These are phyloP conservation scores for Raffaelea ambrosiae DNA, from an alignment of 2,329 filamentous ascomycete species.

Conservation along the genomic window DNA sequence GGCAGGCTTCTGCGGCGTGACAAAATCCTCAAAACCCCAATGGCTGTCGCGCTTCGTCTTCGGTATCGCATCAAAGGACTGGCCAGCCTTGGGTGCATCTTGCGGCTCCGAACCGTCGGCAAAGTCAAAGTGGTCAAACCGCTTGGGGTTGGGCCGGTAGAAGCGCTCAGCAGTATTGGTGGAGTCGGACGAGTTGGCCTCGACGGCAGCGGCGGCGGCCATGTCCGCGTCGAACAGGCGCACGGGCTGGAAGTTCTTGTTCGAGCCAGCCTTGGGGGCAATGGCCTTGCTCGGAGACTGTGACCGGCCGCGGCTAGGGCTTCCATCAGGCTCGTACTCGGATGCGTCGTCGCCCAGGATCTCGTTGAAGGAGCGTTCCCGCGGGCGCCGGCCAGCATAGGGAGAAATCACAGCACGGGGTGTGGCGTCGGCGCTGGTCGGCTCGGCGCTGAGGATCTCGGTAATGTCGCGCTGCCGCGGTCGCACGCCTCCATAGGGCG, in stretches of 20 bases:
- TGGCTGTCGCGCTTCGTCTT: slow-evolving; percentile 61
- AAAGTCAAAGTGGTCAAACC: slow-evolving; percentile 82
- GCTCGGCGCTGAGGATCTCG: slow-evolving; percentile 60
- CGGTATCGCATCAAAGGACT: slow-evolving; percentile 30
- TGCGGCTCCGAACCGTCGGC: slow-evolving; percentile 52
- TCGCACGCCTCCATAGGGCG: slow-evolving; percentile 50
- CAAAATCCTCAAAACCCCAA: slow-evolving; percentile 86
- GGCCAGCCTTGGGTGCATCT: slow-evolving; percentile 34
- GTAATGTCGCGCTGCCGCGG: slow-evolving; percentile 59
- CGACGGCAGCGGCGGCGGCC: slow-evolving; percentile 21
- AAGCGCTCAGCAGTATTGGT: slow-evolving; percentile 31
- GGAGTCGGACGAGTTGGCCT: slow-evolving; percentile 28
- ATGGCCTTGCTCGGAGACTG: slow-evolving; percentile 28
- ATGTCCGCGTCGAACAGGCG: slow-evolving; percentile 48
- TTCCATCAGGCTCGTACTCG: slow-evolving; percentile 14
- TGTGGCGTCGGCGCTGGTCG: slow-evolving; percentile 26
- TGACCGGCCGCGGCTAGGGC: slow-evolving; percentile 33
- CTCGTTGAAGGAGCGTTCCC: slow-evolving; percentile 61
- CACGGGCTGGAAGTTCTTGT: slow-evolving; percentile 54
- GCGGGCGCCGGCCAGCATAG: slow-evolving; percentile 49
- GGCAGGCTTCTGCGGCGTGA: slow-evolving; percentile 66
- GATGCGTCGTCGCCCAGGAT: slow-evolving; percentile 50
- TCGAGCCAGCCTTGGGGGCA: slow-evolving; percentile 44
- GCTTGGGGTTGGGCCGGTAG: slow-evolving; percentile 63
- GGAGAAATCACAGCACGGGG: slow-evolving; percentile 21